These are phyloP conservation scores for Spizellomyces sp. DNA, from an alignment of 192 early-diverging fungal species.

Conservation along the genomic window DNA sequence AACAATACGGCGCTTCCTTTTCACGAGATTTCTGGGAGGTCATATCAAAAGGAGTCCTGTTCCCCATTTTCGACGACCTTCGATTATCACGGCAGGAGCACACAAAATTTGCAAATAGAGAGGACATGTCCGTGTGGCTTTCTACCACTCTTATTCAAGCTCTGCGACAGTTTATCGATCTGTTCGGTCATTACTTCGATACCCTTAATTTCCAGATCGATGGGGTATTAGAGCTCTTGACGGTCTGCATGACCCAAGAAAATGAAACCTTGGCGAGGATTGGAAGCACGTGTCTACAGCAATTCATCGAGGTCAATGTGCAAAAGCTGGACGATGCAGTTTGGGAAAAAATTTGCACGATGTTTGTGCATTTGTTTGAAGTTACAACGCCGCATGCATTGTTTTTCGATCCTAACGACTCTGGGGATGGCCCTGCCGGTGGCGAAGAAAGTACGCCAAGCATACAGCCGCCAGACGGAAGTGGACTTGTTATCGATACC, in stretches of 20 bases:
- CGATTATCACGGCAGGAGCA: slow-evolving; percentile 52
- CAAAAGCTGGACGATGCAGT: slow-evolving; percentile 66
- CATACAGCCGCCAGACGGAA: neutral
- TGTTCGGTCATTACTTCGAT: slow-evolving; percentile 81
- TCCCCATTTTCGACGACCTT: slow-evolving; percentile 89
- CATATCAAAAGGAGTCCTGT: slow-evolving; percentile 80
- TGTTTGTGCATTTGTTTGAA: slow-evolving; percentile 75
- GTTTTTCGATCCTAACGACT: slow-evolving; percentile 56
- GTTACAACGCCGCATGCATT: slow-evolving; percentile 77
- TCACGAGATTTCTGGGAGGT: slow-evolving; percentile 80
- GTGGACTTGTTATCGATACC: slow-evolving; percentile 9
- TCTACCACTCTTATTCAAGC: slow-evolving; percentile 94
- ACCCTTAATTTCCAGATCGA: slow-evolving; percentile 73
- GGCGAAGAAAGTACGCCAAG: neutral
- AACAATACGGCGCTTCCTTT: slow-evolving; percentile 73
- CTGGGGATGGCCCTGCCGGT: slow-evolving; percentile 1
- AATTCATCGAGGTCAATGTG: slow-evolving; percentile 82
- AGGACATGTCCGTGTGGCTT: slow-evolving; percentile 91
- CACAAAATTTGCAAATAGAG: slow-evolving; percentile 72
- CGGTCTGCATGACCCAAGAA: slow-evolving; percentile 88
- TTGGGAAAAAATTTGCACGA: slow-evolving; percentile 74
- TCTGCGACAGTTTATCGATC: slow-evolving; percentile 80
- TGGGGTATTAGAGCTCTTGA: slow-evolving; percentile 77
- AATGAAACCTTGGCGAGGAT: slow-evolving; percentile 89
- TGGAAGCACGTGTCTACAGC: slow-evolving; percentile 88